Base-by-base conservation (phyloP, 306 rosid species). In the Ceratonia siliqua region DNA sequence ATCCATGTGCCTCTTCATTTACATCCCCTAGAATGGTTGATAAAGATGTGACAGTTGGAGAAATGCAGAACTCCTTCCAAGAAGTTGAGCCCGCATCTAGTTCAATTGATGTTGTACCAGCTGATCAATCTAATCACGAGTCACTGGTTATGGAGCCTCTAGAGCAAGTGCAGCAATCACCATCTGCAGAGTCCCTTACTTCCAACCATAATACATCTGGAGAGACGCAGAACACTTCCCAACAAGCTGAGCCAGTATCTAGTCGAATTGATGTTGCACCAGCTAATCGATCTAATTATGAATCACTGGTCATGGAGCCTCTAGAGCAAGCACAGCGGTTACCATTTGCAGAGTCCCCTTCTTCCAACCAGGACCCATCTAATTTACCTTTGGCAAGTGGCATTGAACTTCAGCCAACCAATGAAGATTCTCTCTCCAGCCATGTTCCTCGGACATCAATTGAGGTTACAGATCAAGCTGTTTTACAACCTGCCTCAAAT, bases 131-230 rank as follows among this genome's bases (percentile, higher is more conserved):
- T 35, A 68, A 57, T 54, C 77, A 50, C 30, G 84, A 72, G 56
- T 73, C 69, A 38, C 74, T 30, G 18, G 20, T 18, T 61, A 62
- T 30, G 35, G 87, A 81, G 68, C 85, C 87, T 67, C 64, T 18
- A 43, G 78, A 48, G 57, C 82, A 63, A 73, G 62, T 56, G 77
- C 84, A 42, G 61, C 70, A 67, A 54, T 18, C 62, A 7, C 75
- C 77, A 65, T 35, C 83, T 35, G 39, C 76, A 43, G 82, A 79
- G 72, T 67, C 82, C 71, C 76, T 62, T 25, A 39, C 69, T 59
- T 77, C 64, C 33, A 54, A 57, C 65, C 62, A 14, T 53, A 11
- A 36, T 79, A 46, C 49, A 56, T 33, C n/a, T 35, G 42, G 62
- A 56, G 78, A 64, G 25, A 27, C 17, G 42, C 74, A 55, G 27